phyloP scores from a whole-genome alignment of 306 rosid species.

The Quercus ilex region DNA sequence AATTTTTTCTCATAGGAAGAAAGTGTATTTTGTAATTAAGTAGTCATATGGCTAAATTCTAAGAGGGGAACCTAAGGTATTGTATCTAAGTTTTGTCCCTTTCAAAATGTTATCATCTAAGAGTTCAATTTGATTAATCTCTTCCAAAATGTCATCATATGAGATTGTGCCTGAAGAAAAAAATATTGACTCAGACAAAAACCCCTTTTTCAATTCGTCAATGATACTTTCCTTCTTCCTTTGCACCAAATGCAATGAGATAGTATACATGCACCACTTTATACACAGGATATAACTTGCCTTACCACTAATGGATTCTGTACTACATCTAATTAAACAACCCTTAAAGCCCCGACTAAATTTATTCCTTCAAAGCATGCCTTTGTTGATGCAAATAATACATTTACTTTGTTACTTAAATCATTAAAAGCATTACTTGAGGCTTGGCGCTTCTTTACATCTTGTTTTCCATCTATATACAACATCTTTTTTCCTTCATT shows the following conservation, averaged over 20 bases:
- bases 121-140: slow-evolving; percentile 17
- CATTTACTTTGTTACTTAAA: slow-evolving; percentile 36
- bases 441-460: slow-evolving; percentile 36
- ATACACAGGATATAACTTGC: slow-evolving; percentile 65
- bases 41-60: too few relatives aligned
- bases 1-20: too few relatives aligned
- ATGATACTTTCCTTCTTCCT: slow-evolving; percentile 40
- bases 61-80: too few relatives aligned
- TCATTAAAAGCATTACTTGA: slow-evolving; percentile 46
- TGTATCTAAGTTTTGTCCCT: not conserved
- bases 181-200: slow-evolving; percentile 47
- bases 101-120: slow-evolving; percentile 47
- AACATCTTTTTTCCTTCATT: slow-evolving; percentile 39
- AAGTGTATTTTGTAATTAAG: too few relatives aligned
- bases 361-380: slow-evolving; percentile 64
- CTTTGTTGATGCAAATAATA: slow-evolving; percentile 54
- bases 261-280: slow-evolving; percentile 49
- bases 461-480: slow-evolving; percentile 40
- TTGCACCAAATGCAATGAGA: slow-evolving; percentile 49
- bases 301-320: slow-evolving; percentile 69
- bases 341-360: slow-evolving; percentile 67
- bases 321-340: slow-evolving; percentile 55
- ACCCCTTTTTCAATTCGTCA: slow-evolving; percentile 47
- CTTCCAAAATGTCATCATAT: slow-evolving; percentile 50
- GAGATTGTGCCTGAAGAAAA: slow-evolving; percentile 12